Evolutionary conservation across 108 stramenopile genomes (phyloP), one percentile per base, ranked within the genome.

Genomic region (Fragilaria radians): DNA sequence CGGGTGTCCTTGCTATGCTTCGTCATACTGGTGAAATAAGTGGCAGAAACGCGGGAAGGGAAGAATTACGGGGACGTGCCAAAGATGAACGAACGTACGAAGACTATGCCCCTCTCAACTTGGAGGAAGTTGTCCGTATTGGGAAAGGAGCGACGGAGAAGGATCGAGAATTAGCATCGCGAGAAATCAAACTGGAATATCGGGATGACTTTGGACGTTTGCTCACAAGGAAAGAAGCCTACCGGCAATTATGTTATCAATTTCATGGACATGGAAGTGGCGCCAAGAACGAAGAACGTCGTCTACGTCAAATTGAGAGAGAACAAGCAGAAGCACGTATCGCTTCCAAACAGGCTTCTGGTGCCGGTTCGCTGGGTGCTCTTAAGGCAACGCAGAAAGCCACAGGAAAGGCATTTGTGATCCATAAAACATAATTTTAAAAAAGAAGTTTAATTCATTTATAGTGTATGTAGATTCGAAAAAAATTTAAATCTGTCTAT

Each of bases 241-340:
- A 89, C 70, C 91, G 98, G 5, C 82, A 96, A 53, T 72, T 99
- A 52, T 94, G 92, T 54, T 96, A 97, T 76, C 87, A 91, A 58
- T 99, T 99, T 72, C 98, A 99, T 66, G 98, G 98, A 1, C 85
- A 97, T 54, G 95, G 91, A 0, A 92, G 88, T 1, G 81, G 85
- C 17, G 93, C 94, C 78, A 96, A 94, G 66, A 97, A 97, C 52
- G 83, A 92, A 66, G 96, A 97, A 54, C 92, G 95, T 49, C 54
- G 82, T 9, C 67, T 86, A 52, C 74, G 61, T 51, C 83, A 84
- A 54, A 88, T 94, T 63, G 89, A 76, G 28, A 71, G 82, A 29
- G 93, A 94, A 63, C 70, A 78, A 60, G 75, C 82, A 19, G 85
- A 89, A 59, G 71, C 57, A 19, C 67, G 71, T 21, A 33, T 81